Evolutionary conservation across 495 filamentous ascomycete genomes (phyloP), one percentile per base, ranked within the genome.

Genomic region (Neurospora sp.): DNA sequence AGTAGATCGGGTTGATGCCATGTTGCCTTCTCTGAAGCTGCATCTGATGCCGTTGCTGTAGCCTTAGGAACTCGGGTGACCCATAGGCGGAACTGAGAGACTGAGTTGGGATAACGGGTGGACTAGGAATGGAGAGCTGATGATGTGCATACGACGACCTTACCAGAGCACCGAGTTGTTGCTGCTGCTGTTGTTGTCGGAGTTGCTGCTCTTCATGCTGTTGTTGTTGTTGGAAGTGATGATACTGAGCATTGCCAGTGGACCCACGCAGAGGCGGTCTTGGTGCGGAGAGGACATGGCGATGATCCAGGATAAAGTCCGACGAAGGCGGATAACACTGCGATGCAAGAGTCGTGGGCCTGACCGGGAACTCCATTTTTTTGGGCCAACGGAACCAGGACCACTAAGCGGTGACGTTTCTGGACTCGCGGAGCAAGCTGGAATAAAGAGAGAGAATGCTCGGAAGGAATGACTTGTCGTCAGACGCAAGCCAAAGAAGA

Each of bases 391-490:
- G 68, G 73, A 38, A 71, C 71, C 72, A 70, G 59, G 61, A 59
- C 31, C 68, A 71, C n/a, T 22, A 6, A 41, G 37, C 38, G 31
- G 59, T 45, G 70, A 73, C 71, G 68, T 44, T 70, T 68, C 8
- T 42, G 73, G 72, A 77, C 73, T 73, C 61, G 31, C 69, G 44
- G 39, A 71, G 75, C 82, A 85, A 82, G 86, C 83, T 81, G 80
- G 83, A 79, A 82, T 80, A 82, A 80, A 84, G 84, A 86, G 80
- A 87, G 85, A 86, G 86, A 88, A 88, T 88, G 87, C 86, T 69
- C 31, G 73, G 69, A 71, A 77, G 80, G 79, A 82, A 81, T 82
- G 79, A 73, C 70, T 71, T 42, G 53, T 72, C 31, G 73, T 75
- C 78, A 75, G 70, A 74, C 74, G 80, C 75, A 75, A 79, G 80